Conservation (phyloP, 345 rosid species). For the Hibiscus mutabilis region DNA sequence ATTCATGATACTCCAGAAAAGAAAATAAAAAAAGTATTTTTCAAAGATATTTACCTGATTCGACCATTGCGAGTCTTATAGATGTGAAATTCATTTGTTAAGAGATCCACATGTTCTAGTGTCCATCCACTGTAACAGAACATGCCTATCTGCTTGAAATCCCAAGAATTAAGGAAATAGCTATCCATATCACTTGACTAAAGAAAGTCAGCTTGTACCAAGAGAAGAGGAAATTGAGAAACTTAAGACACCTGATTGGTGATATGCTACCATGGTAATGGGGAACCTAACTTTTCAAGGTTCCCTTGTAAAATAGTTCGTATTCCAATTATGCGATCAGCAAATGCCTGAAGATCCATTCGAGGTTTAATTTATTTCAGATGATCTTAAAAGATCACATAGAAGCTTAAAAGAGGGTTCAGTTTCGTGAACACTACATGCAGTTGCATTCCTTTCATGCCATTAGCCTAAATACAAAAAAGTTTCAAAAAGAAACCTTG, state of each 20-base stretch:
- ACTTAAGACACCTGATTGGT: constrained; percentile 64
- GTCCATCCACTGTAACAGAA: constrained; percentile 93
- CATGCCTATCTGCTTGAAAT: constrained; percentile 70
- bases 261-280: constrained; percentile 79
- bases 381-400: not conserved
- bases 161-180: not conserved
- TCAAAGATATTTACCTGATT: constrained; percentile 46
- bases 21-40: too few species aligned
- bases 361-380: not conserved
- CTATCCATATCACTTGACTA: too few species aligned
- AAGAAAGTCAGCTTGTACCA: too few species aligned
- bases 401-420: not conserved
- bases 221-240: not conserved
- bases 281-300: constrained; percentile 78
- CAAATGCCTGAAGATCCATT: constrained; percentile 54
- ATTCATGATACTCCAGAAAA: not conserved
- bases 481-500: not conserved
- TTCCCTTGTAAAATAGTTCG: constrained; percentile 59
- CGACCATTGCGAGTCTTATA: constrained; percentile 92
- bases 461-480: not conserved
- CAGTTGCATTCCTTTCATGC: not conserved
- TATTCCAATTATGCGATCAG: constrained; percentile 93
- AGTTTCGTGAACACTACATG: not conserved
- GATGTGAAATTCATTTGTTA: constrained; percentile 72
- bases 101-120: constrained; percentile 81